A percentile compares a stretch with the other conserved stretches of the same genome.
Evolutionary conservation across 192 early-diverging fungal genomes (phyloP).

Genomic region (Obelidium mucronatum): DNA sequence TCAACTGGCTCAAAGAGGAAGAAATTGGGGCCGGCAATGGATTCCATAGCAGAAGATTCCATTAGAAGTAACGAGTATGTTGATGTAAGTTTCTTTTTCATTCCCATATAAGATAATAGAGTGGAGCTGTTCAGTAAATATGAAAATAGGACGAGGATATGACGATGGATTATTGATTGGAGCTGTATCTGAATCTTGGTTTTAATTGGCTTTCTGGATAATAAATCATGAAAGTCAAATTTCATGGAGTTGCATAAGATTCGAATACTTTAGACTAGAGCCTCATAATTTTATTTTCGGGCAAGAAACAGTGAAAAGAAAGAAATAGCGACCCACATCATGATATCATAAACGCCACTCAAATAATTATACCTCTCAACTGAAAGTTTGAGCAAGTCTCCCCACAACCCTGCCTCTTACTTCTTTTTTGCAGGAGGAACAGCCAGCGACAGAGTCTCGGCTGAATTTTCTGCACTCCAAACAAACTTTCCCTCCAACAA

Average conservation of each 20-base stretch:
- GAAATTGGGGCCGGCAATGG: not conserved
- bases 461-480: constrained; percentile 41
- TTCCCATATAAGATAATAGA: no score
- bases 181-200: not conserved
- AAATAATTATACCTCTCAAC: no score
- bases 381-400: no score
- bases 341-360: no score
- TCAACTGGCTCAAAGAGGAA: no score
- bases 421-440: not conserved
- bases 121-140: not conserved
- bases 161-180: not conserved
- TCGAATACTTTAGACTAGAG: no score
- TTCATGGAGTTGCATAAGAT: not conserved
- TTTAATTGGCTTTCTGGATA: not conserved
- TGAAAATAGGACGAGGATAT: not conserved
- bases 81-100: constrained; percentile 7
- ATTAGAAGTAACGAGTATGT: constrained; percentile 4
- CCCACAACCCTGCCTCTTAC: not conserved
- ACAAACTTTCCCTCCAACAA: constrained; percentile 84
- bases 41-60: not conserved
- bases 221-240: not conserved
- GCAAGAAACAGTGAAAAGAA: no score
- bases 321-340: no score
- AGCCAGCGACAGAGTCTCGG: not conserved
- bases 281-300: no score